Evolutionary conservation across 495 filamentous ascomycete genomes (phyloP).

Genomic region (Pseudomonodictys pantanalensis): DNA sequence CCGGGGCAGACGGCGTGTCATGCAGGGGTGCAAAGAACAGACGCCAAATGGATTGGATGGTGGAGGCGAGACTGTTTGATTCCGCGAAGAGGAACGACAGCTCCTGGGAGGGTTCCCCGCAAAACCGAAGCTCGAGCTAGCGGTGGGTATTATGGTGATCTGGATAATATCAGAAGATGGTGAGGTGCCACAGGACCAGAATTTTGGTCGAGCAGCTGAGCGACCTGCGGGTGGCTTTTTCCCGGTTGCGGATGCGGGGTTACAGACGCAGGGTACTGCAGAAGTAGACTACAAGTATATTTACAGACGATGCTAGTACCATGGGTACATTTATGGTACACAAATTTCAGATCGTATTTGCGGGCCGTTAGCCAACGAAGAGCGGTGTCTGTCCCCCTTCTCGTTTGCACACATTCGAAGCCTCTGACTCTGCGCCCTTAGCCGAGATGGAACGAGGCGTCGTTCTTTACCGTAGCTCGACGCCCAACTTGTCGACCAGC

Average conservation of each 20-base stretch:
- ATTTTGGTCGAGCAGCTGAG: not conserved
- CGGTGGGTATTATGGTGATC: not conserved
- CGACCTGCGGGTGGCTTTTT: too few relatives aligned
- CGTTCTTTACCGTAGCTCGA: slow-evolving; percentile 66
- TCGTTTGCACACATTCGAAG: too few relatives aligned
- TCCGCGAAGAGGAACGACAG: too few relatives aligned
- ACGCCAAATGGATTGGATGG: slow-evolving; percentile 2
- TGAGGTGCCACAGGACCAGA: slow-evolving; percentile 7
- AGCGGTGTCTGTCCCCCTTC: not conserved
- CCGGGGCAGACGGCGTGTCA: slow-evolving; percentile 8
- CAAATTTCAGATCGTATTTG: not conserved
- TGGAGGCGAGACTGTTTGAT: slow-evolving; percentile 20
- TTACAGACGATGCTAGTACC: slow-evolving; percentile 9
- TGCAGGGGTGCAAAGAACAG: not conserved
- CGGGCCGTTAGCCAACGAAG: not conserved
- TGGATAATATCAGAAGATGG: not conserved
- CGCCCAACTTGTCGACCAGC: slow-evolving; percentile 66
- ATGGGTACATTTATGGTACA: slow-evolving; percentile 28
- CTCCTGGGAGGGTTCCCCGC: slow-evolving; percentile 7
- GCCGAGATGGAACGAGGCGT: not conserved
- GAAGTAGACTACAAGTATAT: slow-evolving; percentile 16
- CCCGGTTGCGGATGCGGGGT: not conserved
- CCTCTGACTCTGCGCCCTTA: not conserved
- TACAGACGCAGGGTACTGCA: not conserved
- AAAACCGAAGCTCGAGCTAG: slow-evolving; percentile 4